Percentiles rank a stretch among this genome's conserved stretches.
Evolutionary conservation across 176 grass and related monocot genomes (phyloP).

Genomic region (Rhynchospora tenuis): DNA sequence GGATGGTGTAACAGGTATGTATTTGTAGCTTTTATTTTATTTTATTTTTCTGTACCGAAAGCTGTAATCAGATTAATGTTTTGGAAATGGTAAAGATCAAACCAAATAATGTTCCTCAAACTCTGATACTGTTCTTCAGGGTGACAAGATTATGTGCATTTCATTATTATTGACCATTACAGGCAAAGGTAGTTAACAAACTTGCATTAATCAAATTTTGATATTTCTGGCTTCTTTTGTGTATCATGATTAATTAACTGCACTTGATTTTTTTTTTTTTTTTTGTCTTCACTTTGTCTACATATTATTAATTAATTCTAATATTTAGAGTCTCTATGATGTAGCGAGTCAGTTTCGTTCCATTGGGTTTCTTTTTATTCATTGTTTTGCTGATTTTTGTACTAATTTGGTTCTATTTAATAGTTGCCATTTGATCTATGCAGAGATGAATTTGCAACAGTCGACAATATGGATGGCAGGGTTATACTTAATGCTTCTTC

Average conservation of each 20-base stretch:
- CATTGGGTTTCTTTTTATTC: background rate
- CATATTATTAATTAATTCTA: slow-evolving; percentile 10
- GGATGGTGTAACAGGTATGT: slow-evolving; percentile 63
- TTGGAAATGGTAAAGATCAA: background rate
- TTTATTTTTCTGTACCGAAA: slow-evolving; percentile 15
- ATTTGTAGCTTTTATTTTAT: slow-evolving; percentile 17
- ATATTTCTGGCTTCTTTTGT: background rate
- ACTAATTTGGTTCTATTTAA: background rate
- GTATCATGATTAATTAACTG: background rate
- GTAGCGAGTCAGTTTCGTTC: background rate
- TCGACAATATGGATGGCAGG: slow-evolving; percentile 76
- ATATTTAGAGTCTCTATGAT: background rate
- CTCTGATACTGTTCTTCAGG: background rate
- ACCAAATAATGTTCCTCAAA: slow-evolving; percentile 3
- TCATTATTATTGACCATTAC: slow-evolving; percentile 4
- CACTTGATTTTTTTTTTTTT: background rate
- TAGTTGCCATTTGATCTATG: slow-evolving; percentile 11
- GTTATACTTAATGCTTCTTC: slow-evolving; percentile 81
- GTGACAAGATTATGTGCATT: background rate
- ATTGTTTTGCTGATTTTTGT: slow-evolving; percentile 6
- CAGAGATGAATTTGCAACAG: slow-evolving; percentile 86
- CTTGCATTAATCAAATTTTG: background rate
- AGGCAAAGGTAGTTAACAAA: background rate
- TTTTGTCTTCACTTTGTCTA: background rate
- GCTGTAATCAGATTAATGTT: background rate